A percentile compares a stretch with the other conserved stretches of the same genome.
These are phyloP conservation scores for Apiospora kogelbergensis DNA, from an alignment of 2,329 filamentous ascomycete species.

Conservation along the genomic window DNA sequence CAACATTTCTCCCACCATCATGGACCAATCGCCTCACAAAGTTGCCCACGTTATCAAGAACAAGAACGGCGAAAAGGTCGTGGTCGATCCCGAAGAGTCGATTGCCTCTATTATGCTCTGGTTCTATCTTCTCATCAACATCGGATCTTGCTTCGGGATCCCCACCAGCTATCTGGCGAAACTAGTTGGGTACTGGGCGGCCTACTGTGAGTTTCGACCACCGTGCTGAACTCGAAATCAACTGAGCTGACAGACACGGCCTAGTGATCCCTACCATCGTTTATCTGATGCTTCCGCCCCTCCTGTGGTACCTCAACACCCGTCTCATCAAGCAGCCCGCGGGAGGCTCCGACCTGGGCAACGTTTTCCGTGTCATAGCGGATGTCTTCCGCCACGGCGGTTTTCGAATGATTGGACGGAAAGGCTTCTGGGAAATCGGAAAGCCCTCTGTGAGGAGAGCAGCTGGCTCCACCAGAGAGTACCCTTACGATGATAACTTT, in stretches of 20 bases:
- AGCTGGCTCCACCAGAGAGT: constrained; percentile 49
- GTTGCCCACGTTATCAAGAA: constrained; percentile 52
- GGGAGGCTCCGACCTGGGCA: constrained; percentile 56
- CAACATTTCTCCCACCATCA: constrained; percentile 67
- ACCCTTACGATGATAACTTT: constrained; percentile 59
- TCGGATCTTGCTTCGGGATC: constrained; percentile 41
- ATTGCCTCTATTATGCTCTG: constrained; percentile 69
- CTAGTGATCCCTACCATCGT: constrained; percentile 7
- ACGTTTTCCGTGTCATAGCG: constrained; percentile 60
- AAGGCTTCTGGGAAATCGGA: constrained; percentile 50
- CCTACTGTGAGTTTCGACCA: constrained; percentile 62
- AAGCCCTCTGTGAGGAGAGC: constrained; percentile 52
- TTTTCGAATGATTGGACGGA: constrained; percentile 25
- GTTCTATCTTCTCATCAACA: constrained; percentile 50
- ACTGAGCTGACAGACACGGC: background rate
- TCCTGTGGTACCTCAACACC: constrained; percentile 34
- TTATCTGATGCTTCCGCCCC: constrained; percentile 49
- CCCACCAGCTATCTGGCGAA: constrained; percentile 47
- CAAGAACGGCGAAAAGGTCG: constrained; percentile 63
- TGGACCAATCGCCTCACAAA: constrained; percentile 64
- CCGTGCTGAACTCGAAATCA: constrained; percentile 43
- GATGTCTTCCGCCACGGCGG: constrained; percentile 56
- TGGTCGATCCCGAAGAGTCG: constrained; percentile 69
- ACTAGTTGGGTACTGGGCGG: constrained; percentile 52
- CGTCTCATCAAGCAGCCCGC: constrained; percentile 55